Evolutionary conservation across 805 yeast genomes (phyloP).

Genomic region (Metschnikowia colocasiae): DNA sequence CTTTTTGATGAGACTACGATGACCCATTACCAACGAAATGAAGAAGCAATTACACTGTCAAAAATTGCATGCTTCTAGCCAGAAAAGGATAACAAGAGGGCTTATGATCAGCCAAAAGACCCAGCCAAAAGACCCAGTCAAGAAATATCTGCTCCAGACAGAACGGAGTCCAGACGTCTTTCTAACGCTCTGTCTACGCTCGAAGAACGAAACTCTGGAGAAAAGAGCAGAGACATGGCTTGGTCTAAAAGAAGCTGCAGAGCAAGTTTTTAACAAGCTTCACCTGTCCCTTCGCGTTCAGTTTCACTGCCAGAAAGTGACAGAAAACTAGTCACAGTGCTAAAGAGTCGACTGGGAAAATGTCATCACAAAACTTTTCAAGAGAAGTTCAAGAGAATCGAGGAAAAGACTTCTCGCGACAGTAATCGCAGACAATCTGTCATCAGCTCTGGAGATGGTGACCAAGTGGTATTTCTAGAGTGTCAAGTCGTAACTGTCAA

Average conservation of each 20-base stretch:
- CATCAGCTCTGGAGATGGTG: background rate
- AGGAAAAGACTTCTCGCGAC: constrained; percentile 7
- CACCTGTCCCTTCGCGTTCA: constrained; percentile 26
- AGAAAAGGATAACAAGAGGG: background rate
- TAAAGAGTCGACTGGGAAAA: constrained; percentile 27
- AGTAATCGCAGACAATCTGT: background rate
- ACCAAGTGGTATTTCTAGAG: background rate
- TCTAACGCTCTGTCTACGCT: background rate
- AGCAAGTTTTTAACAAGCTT: too few species aligned
- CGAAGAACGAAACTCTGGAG: constrained; percentile 4
- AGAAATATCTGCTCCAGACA: background rate
- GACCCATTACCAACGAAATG: background rate
- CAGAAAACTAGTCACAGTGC: constrained; percentile 5
- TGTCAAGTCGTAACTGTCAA: background rate
- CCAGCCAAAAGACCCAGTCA: background rate
- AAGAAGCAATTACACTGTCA: background rate
- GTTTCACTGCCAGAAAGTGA: constrained; percentile 36
- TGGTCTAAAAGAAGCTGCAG: constrained; percentile 29
- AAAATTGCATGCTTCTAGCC: background rate
- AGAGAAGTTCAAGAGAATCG: constrained; percentile 22
- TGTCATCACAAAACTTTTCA: constrained; percentile 40
- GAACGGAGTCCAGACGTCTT: background rate
- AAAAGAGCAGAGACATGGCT: constrained; percentile 39
- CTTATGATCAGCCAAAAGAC: background rate
- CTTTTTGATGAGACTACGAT: background rate